phyloP scores from a whole-genome alignment of 116 monocot species.

The Posidonia oceanica region DNA sequence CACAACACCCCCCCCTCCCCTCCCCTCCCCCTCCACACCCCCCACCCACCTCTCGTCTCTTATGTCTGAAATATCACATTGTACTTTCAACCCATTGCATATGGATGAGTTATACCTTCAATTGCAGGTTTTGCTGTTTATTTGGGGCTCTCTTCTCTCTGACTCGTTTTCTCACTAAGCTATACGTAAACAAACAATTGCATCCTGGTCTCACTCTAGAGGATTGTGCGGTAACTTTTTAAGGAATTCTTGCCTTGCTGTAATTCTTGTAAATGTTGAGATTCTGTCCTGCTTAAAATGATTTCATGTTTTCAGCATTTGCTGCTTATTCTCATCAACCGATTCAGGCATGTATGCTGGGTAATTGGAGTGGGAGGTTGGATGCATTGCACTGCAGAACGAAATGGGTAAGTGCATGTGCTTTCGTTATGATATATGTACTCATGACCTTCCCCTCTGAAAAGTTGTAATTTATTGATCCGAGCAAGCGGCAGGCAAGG shows the following conservation, averaged over 20 bases:
- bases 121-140: constrained; percentile 9
- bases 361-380: neutral
- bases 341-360: neutral
- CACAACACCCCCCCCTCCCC: no score
- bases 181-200: constrained; percentile 3
- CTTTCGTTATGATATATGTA: no score
- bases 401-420: no score
- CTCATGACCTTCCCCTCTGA: neutral
- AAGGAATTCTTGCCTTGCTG: constrained; percentile 17
- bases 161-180: constrained; percentile 2
- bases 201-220: neutral
- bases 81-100: neutral
- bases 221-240: constrained; percentile 17
- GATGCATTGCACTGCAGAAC: neutral
- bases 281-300: constrained; percentile 21
- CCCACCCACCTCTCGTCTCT: neutral
- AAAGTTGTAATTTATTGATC: neutral
- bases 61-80: neutral
- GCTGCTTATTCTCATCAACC: neutral
- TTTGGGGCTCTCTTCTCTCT: constrained; percentile 5
- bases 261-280: constrained; percentile 57
- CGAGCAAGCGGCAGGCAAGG: neutral
- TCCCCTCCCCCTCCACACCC: no score
- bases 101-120: constrained; percentile 10
- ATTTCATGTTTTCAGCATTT: constrained; percentile 11